Base-by-base conservation (phyloP, 768 basidiomycete species). In the Tulasnella sp. region DNA sequence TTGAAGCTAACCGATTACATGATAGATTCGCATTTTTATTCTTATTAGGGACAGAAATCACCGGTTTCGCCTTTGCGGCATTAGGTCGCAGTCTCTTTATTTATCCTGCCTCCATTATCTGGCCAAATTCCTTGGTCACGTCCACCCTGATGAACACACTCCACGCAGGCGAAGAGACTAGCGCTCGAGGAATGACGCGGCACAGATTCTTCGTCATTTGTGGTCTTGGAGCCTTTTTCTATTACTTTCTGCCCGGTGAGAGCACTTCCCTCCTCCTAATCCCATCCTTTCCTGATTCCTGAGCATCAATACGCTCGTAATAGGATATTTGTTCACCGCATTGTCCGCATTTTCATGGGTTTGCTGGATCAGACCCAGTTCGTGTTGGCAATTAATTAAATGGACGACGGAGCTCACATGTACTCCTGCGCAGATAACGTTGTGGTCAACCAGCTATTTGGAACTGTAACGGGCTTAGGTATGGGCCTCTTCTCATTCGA, bases 31-130 rank as follows among this genome's bases (percentile, higher is more conserved):
- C 91, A 80, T 86, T 94, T 10, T 87, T 94, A 19, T 86, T 98
- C 34, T 89, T 96, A 46, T 86, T 99, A 42, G 92, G 95, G 24
- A 97, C 96, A 0, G 95, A 99, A 86, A 86, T 98, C 78, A 95
- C 94, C 0, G 98, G 97, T 2, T 97, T 99, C 83, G 95, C 94
- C 36, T 88, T 98, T 31, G 96, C 97, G 0, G 98, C 98, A 3
- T 83, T 98, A 38, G 94, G 94, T 83, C 88, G 96, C 62, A 88
- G 95, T 40, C 96, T 98, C 85, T 87, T 99, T 82, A 95, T 99
- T 0, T 97, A 93, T 94, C 98, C 98, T 0, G 97, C 96, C 7
- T 94, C 93, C 82, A 95, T 99, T 94, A 94, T 99, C 68, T 99
- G 98, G 98, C 98, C 98, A 8, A 92, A 94, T 85, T 97, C 97